Conservation (phyloP, 441 rosid species). For the Rhodomyrtus psidioides region DNA sequence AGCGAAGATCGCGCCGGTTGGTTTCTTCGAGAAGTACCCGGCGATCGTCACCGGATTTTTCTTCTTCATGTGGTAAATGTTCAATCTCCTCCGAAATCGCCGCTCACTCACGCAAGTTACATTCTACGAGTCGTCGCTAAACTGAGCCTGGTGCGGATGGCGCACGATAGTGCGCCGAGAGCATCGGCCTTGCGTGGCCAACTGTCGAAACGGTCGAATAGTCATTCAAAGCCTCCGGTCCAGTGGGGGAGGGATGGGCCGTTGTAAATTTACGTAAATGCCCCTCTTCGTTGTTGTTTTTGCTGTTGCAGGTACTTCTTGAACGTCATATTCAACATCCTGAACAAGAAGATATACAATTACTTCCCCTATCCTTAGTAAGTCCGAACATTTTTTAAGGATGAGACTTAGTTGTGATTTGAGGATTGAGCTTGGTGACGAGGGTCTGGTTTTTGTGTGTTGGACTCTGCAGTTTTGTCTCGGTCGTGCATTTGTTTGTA, state of each 20-base stretch:
- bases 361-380: constrained; percentile 96
- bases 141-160: not conserved
- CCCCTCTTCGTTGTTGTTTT: not conserved
- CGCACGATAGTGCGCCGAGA: not conserved
- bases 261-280: not conserved
- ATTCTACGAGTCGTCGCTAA: not conserved
- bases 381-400: constrained; percentile 5
- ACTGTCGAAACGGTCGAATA: not conserved
- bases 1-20: constrained; percentile 41
- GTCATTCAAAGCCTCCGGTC: not conserved
- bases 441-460: not conserved
- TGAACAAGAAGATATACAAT: constrained; percentile 96
- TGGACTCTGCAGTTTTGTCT: constrained; percentile 57
- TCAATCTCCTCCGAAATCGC: not conserved
- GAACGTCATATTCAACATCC: constrained; percentile 90
- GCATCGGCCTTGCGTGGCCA: not conserved
- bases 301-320: constrained; percentile 63
- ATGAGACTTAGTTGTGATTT: not conserved
- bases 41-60: constrained; percentile 78
- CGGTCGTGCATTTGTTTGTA: constrained; percentile 84
- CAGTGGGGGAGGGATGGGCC: not conserved
- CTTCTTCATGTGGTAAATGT: constrained; percentile 90
- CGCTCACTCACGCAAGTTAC: not conserved
- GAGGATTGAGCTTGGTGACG: not conserved
- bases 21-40: constrained; percentile 67